Base-by-base conservation (phyloP, 176 grass and related monocot species). In the Themeda triandra region DNA sequence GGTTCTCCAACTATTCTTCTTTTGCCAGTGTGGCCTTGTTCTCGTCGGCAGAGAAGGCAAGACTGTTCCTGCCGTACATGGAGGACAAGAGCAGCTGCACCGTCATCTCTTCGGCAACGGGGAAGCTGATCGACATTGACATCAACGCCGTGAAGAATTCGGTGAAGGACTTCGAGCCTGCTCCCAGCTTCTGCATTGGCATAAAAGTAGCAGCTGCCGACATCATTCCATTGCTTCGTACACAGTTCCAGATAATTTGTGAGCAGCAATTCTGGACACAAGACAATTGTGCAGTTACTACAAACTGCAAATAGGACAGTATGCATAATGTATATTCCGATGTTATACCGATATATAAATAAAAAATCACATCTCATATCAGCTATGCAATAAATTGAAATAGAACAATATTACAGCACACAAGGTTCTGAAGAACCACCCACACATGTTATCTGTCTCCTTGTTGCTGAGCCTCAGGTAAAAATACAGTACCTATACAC, bases 11-110 rank as follows among this genome's bases (percentile, higher is more conserved):
- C 56, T 11, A 25, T 25, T 60, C 56, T 25, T 60, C 56, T 60
- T 83, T 21, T n/a, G 11, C 24, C 84, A 95, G 93, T 40, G 89
- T 98, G 75, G 89, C 91, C 21, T 27, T 95, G 45, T 92, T 95
- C 90, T 95, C 91, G 54, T 95, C 96, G 3, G 49, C 76, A 75
- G 91, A 88, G 53, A 98, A 98, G 63, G 96, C 75, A 28, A 88
- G 28, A 80, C 37, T 93, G 29, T 98, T 98, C 85, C 72, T 98
- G 64, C 93, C 96, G 5, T 74, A 91, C 59, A 70, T 73, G 41
- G 83, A 95, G 63, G 93, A 83, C 15, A 90, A 82, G 71, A 66
- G 31, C 49, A 87, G 73, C 35, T 95, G 89, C 78, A 82, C 80
- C 2, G 40, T 94, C 6, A 28, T 96, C 75, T 6, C 91, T 8